phyloP scores from a whole-genome alignment of 352 stramenopile species.

The Phytophthora chlamydospora region DNA sequence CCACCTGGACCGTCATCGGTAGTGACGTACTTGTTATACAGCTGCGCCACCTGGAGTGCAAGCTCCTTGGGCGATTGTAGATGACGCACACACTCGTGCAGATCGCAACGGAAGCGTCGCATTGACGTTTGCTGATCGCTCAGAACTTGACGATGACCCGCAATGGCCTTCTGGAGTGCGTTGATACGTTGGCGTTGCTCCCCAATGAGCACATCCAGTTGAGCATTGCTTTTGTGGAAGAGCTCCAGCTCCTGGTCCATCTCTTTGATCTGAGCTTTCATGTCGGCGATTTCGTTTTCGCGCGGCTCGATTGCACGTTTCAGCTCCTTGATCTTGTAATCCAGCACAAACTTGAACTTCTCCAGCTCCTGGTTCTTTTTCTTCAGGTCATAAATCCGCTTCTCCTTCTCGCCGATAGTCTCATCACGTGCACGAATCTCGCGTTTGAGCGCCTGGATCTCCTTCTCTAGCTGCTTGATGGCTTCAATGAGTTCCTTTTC shows the following conservation, averaged over 20 bases:
- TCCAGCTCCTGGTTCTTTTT: conserved; percentile 97
- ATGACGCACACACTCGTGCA: conserved; percentile 81
- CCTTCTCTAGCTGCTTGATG: conserved; percentile 90
- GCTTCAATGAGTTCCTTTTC: conserved; percentile 88
- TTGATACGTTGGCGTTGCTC: conserved; percentile 90
- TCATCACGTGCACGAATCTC: conserved; percentile 95
- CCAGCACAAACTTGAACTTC: conserved; percentile 97
- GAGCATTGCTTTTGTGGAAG: conserved; percentile 94
- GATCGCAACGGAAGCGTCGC: conserved; percentile 82
- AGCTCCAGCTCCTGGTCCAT: conserved; percentile 96
- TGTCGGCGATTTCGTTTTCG: conserved; percentile 94
- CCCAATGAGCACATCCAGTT: conserved; percentile 93
- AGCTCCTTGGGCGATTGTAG: conserved; percentile 83
- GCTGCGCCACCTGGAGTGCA: conserved; percentile 70
- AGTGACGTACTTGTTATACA: conserved; percentile 81
- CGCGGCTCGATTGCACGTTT: conserved; percentile 94
- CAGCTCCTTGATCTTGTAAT: conserved; percentile 98
- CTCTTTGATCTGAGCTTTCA: conserved; percentile 95
- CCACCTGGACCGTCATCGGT: conserved; percentile 30
- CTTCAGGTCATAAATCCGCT: conserved; percentile 94
- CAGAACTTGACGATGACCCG: conserved; percentile 56
- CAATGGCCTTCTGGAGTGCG: conserved; percentile 85
- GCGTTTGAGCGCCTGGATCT: conserved; percentile 94
- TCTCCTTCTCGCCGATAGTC: conserved; percentile 95
- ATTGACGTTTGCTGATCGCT: conserved; percentile 73